Evolutionary conservation across 805 yeast species (phyloP), one percentile per base, ranked within the genome.

Genomic region (Suhomyces sp.): DNA sequence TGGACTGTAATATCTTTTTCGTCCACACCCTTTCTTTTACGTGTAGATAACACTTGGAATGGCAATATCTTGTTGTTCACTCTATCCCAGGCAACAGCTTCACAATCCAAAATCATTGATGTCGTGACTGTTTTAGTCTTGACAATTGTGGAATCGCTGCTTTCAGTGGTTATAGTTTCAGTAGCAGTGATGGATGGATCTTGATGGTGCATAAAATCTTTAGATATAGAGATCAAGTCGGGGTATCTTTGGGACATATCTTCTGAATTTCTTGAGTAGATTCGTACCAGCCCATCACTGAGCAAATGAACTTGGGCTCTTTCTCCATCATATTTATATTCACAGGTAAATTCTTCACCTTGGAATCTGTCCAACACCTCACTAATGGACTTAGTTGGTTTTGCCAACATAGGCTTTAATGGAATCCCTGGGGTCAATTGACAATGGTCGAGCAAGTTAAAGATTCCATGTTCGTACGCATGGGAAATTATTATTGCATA

Each of bases 231-330:
- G 10, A 84, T 66, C 42, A 93, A 75, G 60, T 93, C 98, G 0
- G 98, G 98, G 56, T 93, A 93, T 53, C 96, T 68, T 54, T 85
- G 88, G 0, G 96, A 83, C 98, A 93, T 93, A 58, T 93, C 91
- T 63, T 93, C 98, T 33, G 95, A 87, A 60, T 91, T 93, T 60
- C 98, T 76, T 2, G 97, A 90, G 58, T 87, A 93, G 9, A 93
- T 83, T 36, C 76, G 71, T 48, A 88, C 81, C 8, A 72, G 60
- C 2, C 93, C 91, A 48, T 74, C 74, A 0, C 71, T 59, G 10
- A 86, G 58, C 19, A 83, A 59, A 59, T 93, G 98, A 8, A 93
- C 82, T 57, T 93, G 98, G 0, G 98, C 98, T 50, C 98, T 76
- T 63, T 93, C 98, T 28, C 98, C 98, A 57, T 93, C 98, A 53